These are phyloP conservation scores for Zalaria sp. DNA, from an alignment of 2,329 filamentous ascomycete species.

Conservation along the genomic window DNA sequence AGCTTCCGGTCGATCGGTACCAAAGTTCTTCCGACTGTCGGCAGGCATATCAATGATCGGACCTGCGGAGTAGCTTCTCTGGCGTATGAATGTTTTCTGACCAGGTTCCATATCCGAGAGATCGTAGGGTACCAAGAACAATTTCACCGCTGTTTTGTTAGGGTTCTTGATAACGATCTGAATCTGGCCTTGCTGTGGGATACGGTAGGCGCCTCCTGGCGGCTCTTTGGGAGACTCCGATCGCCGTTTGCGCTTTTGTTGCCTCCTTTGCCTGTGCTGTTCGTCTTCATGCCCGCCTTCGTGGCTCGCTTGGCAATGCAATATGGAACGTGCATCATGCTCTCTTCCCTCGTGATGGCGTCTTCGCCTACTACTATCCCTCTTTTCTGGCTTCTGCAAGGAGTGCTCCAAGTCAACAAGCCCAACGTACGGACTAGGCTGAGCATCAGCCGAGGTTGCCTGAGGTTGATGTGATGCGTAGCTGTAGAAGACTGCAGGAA, in stretches of 20 bases:
- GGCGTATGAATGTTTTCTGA: conserved; percentile 90
- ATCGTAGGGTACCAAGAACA: conserved; percentile 90
- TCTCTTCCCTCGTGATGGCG: not conserved
- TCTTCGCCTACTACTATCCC: not conserved
- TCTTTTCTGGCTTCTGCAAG: conserved; percentile 28
- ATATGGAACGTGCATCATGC: not conserved
- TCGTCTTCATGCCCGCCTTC: conserved; percentile 9
- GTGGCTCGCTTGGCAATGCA: not conserved
- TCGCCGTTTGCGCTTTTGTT: conserved; percentile 44
- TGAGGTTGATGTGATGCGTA: conserved; percentile 57
- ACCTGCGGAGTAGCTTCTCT: conserved; percentile 81
- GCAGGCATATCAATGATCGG: conserved; percentile 63
- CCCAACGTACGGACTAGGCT: conserved; percentile 90
- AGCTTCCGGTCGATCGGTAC: conserved; percentile 40
- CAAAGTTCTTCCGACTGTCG: conserved; percentile 29
- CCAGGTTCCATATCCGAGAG: conserved; percentile 82
- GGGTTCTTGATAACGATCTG: conserved; percentile 98
- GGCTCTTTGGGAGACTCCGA: conserved; percentile 48
- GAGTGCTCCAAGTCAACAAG: conserved; percentile 81
- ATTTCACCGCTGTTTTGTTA: conserved; percentile 93
- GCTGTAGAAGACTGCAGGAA: conserved; percentile 92
- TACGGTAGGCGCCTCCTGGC: conserved; percentile 81
- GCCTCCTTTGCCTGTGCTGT: conserved; percentile 11
- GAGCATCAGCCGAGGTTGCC: conserved; percentile 54
- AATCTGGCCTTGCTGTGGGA: conserved; percentile 83